Conservation (phyloP, 1,284 basidiomycete species). For the Trichosporon ovoides region DNA sequence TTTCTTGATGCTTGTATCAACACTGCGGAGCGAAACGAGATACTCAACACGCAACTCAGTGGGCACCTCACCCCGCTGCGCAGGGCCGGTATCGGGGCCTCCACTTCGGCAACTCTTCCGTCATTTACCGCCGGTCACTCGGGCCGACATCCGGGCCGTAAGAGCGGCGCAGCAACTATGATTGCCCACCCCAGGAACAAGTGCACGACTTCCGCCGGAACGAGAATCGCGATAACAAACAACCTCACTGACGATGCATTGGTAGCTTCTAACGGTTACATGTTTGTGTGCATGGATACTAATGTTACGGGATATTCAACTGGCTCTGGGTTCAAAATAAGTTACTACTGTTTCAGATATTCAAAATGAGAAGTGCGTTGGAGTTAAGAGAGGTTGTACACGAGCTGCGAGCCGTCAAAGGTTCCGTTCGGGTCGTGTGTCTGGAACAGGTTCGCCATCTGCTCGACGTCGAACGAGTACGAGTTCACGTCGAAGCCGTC, state of each 20-base stretch:
- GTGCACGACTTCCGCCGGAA: too few relatives aligned
- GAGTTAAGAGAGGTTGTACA: neutral
- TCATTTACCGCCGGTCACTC: neutral
- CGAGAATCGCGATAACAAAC: too few relatives aligned
- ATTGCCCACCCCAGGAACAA: too few relatives aligned
- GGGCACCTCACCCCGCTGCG: neutral
- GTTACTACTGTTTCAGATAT: neutral
- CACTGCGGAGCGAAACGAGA: neutral
- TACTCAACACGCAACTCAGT: neutral
- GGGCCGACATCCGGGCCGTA: neutral
- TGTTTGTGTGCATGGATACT: neutral
- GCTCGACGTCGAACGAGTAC: slow-evolving; percentile 31
- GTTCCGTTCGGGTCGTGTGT: slow-evolving; percentile 18
- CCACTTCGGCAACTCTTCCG: neutral
- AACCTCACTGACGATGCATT: too few relatives aligned
- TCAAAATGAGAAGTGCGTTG: neutral
- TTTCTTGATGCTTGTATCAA: too few relatives aligned
- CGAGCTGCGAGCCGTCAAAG: slow-evolving; percentile 14
- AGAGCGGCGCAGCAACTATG: neutral
- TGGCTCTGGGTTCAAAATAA: too few relatives aligned
- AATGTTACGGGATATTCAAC: neutral
- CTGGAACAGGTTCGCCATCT: slow-evolving; percentile 24
- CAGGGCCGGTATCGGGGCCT: neutral
- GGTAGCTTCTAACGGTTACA: neutral
- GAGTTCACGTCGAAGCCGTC: slow-evolving; percentile 26